Evolutionary conservation across 306 rosid species (phyloP).

Genomic region (Sphenostylis stenocarpa): DNA sequence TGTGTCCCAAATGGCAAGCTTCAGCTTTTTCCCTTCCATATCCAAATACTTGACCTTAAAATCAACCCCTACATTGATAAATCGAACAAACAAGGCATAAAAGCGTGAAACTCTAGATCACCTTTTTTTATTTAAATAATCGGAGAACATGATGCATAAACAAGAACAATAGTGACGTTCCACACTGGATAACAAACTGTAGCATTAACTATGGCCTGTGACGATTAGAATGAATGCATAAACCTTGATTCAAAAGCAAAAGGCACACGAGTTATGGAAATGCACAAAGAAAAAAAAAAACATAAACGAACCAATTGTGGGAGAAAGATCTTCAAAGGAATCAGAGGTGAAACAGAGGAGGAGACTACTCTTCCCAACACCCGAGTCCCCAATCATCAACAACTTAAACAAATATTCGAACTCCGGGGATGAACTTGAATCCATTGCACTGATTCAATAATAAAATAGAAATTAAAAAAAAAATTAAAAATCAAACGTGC

Average conservation of each 20-base stretch:
- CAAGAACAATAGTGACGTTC: slow-evolving; percentile 3
- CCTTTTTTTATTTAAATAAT: not conserved
- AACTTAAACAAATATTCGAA: slow-evolving; percentile 88
- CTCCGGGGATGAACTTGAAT: slow-evolving; percentile 60
- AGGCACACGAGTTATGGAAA: not conserved
- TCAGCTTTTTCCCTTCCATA: slow-evolving; percentile 65
- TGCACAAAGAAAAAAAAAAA: not conserved
- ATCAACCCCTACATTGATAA: slow-evolving; percentile 66
- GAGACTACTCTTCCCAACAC: slow-evolving; percentile 96
- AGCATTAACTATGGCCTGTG: not conserved
- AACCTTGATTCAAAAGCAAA: not conserved
- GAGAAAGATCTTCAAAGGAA: slow-evolving; percentile 80
- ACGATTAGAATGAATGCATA: not conserved
- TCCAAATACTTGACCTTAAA: slow-evolving; percentile 71
- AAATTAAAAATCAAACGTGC: not conserved
- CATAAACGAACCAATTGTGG: slow-evolving; percentile 67
- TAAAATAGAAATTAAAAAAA: not conserved
- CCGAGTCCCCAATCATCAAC: slow-evolving; percentile 92
- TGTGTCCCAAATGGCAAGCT: slow-evolving; percentile 91
- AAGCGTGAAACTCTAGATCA: slow-evolving; percentile 8
- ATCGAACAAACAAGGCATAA: not conserved
- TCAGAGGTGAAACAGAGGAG: slow-evolving; percentile 86
- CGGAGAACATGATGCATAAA: not conserved
- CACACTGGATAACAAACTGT: not conserved
- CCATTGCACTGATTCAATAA: slow-evolving; percentile 53